Percentiles rank a stretch among this genome's conserved stretches.
Conservation (phyloP, 2,329 filamentous ascomycete genomes). For the Cryoendolithus antarcticus region DNA sequence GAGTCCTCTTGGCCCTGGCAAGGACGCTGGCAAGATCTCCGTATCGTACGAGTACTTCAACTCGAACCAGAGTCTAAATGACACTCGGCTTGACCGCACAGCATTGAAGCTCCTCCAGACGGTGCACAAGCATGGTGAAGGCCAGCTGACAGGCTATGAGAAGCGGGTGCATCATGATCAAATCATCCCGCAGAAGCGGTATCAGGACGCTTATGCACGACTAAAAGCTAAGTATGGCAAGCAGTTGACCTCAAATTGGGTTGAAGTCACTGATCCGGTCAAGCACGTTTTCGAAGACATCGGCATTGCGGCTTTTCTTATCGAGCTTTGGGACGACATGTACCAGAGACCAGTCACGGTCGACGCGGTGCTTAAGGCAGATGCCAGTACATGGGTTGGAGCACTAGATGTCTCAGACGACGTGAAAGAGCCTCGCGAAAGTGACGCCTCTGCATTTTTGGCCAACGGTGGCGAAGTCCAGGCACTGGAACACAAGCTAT, state of each 20-base stretch:
- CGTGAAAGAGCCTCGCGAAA: slow-evolving; percentile 7
- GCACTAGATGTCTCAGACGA: slow-evolving; percentile 2
- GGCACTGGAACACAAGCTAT: not conserved
- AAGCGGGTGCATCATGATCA: slow-evolving; percentile 78
- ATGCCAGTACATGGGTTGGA: not conserved
- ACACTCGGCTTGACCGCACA: slow-evolving; percentile 44
- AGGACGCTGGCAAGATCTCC: slow-evolving; percentile 31
- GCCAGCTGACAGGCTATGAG: slow-evolving; percentile 52
- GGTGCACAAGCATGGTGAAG: slow-evolving; percentile 62
- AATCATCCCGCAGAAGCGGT: slow-evolving; percentile 59
- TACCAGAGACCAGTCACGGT: slow-evolving; percentile 37
- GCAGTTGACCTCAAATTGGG: slow-evolving; percentile 61
- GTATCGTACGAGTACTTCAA: slow-evolving; percentile 39
- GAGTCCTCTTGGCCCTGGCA: slow-evolving; percentile 9
- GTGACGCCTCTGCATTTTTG: too few relatives aligned
- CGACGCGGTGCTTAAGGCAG: not conserved
- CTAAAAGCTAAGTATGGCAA: slow-evolving; percentile 72
- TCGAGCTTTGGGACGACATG: slow-evolving; percentile 83
- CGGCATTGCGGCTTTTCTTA: slow-evolving; percentile 78
- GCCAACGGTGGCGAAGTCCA: too few relatives aligned
- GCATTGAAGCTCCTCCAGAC: slow-evolving; percentile 56
- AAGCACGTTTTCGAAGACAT: slow-evolving; percentile 97
- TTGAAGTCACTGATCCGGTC: slow-evolving; percentile 69
- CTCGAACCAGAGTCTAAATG: slow-evolving; percentile 3
- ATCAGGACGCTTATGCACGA: slow-evolving; percentile 70